These are phyloP conservation scores for Ambrosia trifida DNA, from an alignment of 129 eudicot genomes.

Conservation along the genomic window DNA sequence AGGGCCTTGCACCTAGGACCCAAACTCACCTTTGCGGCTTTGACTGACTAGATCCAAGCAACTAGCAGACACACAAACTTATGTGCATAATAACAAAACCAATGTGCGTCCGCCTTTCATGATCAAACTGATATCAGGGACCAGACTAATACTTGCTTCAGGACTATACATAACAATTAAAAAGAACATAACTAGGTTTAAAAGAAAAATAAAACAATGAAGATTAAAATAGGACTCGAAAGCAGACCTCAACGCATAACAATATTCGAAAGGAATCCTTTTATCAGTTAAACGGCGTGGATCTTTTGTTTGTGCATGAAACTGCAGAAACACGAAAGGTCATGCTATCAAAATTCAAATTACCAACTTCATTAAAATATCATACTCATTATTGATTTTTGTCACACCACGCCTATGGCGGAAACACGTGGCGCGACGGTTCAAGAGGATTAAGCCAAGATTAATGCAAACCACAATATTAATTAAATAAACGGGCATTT, in stretches of 20 bases:
- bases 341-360: slow-evolving; percentile 13
- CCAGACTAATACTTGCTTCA: slow-evolving; percentile 49
- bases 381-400: no score
- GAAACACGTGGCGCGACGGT: no score
- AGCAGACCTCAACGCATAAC: slow-evolving; percentile 76
- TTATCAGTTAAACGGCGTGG: slow-evolving; percentile 58
- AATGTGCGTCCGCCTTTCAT: slow-evolving; percentile 69
- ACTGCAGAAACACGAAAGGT: slow-evolving; percentile 41
- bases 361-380: slow-evolving; percentile 1
- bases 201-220: slow-evolving; percentile 10
- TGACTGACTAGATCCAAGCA: no score
- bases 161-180: slow-evolving; percentile 42
- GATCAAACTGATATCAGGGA: slow-evolving; percentile 58
- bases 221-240: slow-evolving; percentile 18
- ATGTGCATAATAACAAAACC: no score
- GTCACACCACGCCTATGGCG: no score
- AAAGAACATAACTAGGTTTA: slow-evolving; percentile 12
- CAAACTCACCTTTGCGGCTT: no score
- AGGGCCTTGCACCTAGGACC: no score
- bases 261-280: slow-evolving; percentile 79
- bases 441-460: no score
- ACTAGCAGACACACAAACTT: no score
- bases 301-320: slow-evolving; percentile 62
- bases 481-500: no score
- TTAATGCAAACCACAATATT: no score